Evolutionary conservation across 306 rosid genomes (phyloP), one percentile per base, ranked within the genome.

Genomic region (Pterocarpus santalinus): DNA sequence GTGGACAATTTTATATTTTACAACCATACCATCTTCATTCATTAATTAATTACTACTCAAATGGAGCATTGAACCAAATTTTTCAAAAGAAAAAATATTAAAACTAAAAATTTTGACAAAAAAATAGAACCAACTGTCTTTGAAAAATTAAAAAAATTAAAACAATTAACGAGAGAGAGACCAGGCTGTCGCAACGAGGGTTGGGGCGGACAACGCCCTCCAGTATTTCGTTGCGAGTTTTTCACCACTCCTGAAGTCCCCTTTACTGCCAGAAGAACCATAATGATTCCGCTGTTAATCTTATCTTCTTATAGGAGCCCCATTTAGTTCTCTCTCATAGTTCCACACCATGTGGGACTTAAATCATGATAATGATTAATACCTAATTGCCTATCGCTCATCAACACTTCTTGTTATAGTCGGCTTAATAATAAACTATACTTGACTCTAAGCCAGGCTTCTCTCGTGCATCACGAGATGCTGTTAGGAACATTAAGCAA

Each of bases 111-210:
- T 22, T 22, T 22, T 22, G 28, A 22, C 28, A 22, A 22, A 22
- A 22, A 22, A 22, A 22, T 22, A 22, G 1, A 22, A 22, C 28
- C 28, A 22, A 22, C 1, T 22, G 28, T 22, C 28, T 22, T 22
- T 22, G 28, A 22, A 22, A 22, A 22, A 22, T 22, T 22, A 22
- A 22, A 22, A 22, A 22, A 22, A 22, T 22, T 22, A 22, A 22
- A 22, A 22, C 28, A 22, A 22, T 0, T 22, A 22, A 22, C 1
- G 13, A 3, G 76, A 30, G 97, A 74, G 87, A 78, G 92, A 78
- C 97, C 92, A 38, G 2, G 15, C 28, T 82, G 97, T 94, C 98
- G 97, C 90, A 94, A 94, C 97, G 87, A 92, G 97, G 93, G 92
- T 44, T 43, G 69, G 96, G 84, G 88, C 68, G 61, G 88, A 78